Percentiles rank a stretch among this genome's conserved stretches.
These are phyloP conservation scores for Trichophaea hybrida DNA, from an alignment of 2,329 filamentous ascomycete genomes.

Conservation along the genomic window DNA sequence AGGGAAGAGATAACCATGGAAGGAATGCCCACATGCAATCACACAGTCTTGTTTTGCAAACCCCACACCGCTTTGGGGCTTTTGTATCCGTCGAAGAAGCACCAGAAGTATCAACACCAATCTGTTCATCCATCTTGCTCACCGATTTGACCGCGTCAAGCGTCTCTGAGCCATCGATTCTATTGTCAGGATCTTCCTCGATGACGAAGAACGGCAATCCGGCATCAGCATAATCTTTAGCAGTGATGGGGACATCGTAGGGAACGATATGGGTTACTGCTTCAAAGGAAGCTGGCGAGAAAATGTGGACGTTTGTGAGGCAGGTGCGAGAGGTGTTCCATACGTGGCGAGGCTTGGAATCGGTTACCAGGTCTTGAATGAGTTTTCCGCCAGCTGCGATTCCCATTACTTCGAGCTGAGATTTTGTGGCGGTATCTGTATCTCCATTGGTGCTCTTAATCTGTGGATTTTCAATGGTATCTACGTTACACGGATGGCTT, in stretches of 20 bases:
- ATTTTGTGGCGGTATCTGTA: too few relatives aligned
- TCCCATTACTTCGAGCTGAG: background rate
- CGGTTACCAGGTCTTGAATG: constrained; percentile 17
- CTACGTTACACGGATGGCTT: background rate
- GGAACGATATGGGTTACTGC: constrained; percentile 31
- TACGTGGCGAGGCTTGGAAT: constrained; percentile 12
- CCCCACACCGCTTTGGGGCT: constrained; percentile 3
- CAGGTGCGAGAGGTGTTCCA: constrained; percentile 29
- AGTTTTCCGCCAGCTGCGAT: constrained; percentile 22
- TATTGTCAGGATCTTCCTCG: constrained; percentile 18
- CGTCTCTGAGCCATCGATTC: background rate
- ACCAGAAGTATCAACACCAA: background rate
- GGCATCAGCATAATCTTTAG: constrained; percentile 29
- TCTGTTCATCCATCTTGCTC: constrained; percentile 8
- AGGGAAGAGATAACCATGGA: background rate
- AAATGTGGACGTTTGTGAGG: constrained; percentile 33
- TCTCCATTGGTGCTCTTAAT: too few relatives aligned
- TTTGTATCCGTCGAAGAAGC: constrained; percentile 1
- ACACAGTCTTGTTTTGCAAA: constrained; percentile 7
- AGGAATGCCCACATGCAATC: constrained; percentile 16
- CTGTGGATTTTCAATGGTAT: background rate
- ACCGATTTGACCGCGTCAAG: constrained; percentile 1
- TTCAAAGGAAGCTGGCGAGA: constrained; percentile 31
- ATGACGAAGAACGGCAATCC: constrained; percentile 33
- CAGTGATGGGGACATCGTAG: constrained; percentile 30